Conservation (phyloP, 2,329 filamentous ascomycete species). For the Fusarium floridanum region DNA sequence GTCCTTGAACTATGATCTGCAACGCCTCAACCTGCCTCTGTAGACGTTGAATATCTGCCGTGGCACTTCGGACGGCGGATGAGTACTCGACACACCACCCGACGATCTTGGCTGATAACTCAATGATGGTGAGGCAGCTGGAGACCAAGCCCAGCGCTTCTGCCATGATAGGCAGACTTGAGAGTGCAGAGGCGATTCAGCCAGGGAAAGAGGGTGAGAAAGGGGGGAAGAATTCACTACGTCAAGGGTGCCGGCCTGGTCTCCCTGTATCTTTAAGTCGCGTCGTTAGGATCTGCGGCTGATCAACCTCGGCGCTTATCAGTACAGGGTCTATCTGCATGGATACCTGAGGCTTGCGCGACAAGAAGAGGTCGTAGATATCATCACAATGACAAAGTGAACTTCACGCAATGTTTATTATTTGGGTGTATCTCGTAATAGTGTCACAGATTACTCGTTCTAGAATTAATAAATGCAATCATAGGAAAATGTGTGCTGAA, state of each 20-base stretch:
- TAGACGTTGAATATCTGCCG: neutral
- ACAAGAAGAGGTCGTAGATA: neutral
- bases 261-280: neutral
- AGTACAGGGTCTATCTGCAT: neutral
- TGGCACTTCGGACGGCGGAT: neutral
- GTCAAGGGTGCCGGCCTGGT: neutral
- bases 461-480: neutral
- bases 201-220: neutral
- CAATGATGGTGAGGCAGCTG: neutral
- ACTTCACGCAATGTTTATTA: neutral
- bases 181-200: neutral
- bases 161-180: neutral
- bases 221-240: neutral
- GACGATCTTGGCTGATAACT: neutral
- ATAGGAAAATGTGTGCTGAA: neutral
- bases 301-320: neutral
- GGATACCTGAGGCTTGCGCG: neutral
- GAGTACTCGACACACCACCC: neutral
- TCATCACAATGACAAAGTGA: neutral
- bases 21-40: neutral
- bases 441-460: neutral
- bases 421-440: rapidly evolving
- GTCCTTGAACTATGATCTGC: neutral
- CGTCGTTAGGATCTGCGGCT: neutral
- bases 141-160: neutral